Evolutionary conservation across 2,329 filamentous ascomycete genomes (phyloP).

Genomic region (Cladorrhinum sp.): DNA sequence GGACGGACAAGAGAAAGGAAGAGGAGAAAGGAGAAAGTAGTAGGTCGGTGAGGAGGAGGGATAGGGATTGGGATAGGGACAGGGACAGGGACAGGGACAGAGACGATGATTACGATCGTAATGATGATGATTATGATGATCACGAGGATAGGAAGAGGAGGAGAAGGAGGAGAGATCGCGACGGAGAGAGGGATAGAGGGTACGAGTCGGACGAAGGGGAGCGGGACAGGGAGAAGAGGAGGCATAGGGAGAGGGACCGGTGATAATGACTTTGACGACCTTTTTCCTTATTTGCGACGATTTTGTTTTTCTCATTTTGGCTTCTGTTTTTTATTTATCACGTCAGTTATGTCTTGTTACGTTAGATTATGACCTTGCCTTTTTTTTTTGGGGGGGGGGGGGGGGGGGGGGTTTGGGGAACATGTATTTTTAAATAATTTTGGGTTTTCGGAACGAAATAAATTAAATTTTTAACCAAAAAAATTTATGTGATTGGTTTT

Average conservation of each 20-base stretch:
- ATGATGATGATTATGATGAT: constrained; percentile 14
- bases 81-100: constrained; percentile 2
- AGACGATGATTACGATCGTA: constrained; percentile 11
- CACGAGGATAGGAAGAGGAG: constrained; percentile 22
- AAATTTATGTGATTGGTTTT: no score
- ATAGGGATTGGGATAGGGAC: constrained; percentile 13
- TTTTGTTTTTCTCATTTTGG: constrained; percentile 4
- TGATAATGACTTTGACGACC: constrained; percentile 21
- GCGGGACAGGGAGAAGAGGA: constrained; percentile 11
- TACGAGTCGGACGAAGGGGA: constrained; percentile 8
- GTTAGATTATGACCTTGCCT: constrained; percentile 8
- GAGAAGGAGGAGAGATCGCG: constrained; percentile 18
- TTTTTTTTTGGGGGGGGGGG: constrained; percentile 10
- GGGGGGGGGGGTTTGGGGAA: no score
- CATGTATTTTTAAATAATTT: constrained; percentile 4
- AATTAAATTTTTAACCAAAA: no score
- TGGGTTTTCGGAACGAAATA: constrained; percentile 7
- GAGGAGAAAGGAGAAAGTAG: constrained; percentile 12
- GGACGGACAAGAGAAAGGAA: constrained; percentile 8
- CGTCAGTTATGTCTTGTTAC: not conserved
- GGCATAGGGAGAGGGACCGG: constrained; percentile 1
- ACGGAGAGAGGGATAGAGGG: constrained; percentile 8
- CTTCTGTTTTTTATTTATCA: not conserved
- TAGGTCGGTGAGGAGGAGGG: constrained; percentile 1
- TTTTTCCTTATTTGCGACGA: constrained; percentile 1